Base-by-base conservation (phyloP, 768 basidiomycete species). In the Lentinula sp. region DNA sequence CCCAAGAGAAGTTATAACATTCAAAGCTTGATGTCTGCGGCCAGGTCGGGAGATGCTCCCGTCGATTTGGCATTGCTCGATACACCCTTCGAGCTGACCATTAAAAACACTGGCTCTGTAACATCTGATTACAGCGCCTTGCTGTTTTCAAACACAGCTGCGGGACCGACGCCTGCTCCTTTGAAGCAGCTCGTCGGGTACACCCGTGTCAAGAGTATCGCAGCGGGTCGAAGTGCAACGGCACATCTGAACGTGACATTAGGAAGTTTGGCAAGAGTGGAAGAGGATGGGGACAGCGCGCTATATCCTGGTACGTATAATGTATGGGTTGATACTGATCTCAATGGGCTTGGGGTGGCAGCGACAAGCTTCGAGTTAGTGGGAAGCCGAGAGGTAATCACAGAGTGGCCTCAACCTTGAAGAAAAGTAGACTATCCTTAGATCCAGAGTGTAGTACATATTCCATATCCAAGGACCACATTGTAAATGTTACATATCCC, bases 111-210 rank as follows among this genome's bases (percentile, higher is more conserved):
- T 0, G 83, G 84, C 16, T 69, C 70, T 43, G 70, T 74, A 12
- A 69, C 77, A 0, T 85, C 83, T 10, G 84, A 86, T 69, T 85
- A 82, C 64, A 80, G 82, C 23, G 76, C 81, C 8, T 74, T 85
- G 57, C 71, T 84, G 13, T 86, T 84, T 70, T 67, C 79, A 61
- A 79, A 75, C 52, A 77, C 79, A 28, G 73, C 73, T 4, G 76
- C 73, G 28, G 83, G 83, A 2, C 81, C 82, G 2, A 66, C 76
- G 15, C 84, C 83, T 0, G 75, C 74, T 57, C 83, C 82, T 20
- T 80, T 80, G 59, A 84, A 84, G 68, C 69, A 76, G 62, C 78
- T 85, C 52, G 73, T 82, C 6, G 70, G 78, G 2, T 86, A 83
- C 67, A 72, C 75, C 15, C 80, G 83, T 48, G 65, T 74, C n/a